These are phyloP conservation scores for Pseudogymnoascus sp. DNA, from an alignment of 2,329 filamentous ascomycete species.

Conservation along the genomic window DNA sequence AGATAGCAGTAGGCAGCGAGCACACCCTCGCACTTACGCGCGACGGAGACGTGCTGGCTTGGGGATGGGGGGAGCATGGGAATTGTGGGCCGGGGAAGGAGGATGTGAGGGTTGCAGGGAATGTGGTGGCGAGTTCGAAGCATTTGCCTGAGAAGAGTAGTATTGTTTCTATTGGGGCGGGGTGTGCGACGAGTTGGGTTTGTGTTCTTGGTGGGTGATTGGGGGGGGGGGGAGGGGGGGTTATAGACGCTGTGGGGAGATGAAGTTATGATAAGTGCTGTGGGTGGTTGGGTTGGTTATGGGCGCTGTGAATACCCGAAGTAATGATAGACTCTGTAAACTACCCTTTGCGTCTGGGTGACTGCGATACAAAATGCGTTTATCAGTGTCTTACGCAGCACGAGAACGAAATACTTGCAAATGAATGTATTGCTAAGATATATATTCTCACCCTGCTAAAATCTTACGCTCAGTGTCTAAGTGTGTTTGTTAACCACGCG, in stretches of 20 bases:
- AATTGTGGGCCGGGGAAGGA: conserved; percentile 70
- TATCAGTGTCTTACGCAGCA: background rate
- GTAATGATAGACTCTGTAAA: background rate
- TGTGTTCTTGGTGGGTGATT: conserved; percentile 30
- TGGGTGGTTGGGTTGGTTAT: background rate
- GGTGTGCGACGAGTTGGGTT: conserved; percentile 85
- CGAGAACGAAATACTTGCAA: background rate
- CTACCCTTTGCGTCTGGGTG: background rate
- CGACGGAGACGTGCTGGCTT: conserved; percentile 62
- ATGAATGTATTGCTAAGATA: background rate
- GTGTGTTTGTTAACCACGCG: background rate
- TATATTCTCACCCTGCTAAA: background rate
- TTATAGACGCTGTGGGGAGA: background rate
- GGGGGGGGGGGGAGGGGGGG: background rate
- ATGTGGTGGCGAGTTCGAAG: conserved; percentile 51
- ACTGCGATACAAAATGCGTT: background rate
- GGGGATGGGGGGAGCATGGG: conserved; percentile 97
- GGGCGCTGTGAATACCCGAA: background rate
- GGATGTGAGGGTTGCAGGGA: conserved; percentile 62
- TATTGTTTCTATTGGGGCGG: conserved; percentile 63
- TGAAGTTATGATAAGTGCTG: background rate
- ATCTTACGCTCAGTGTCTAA: background rate
- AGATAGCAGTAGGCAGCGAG: conserved; percentile 80
- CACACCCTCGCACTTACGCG: conserved; percentile 68
- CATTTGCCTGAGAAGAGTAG: conserved; percentile 41